A percentile compares a stretch with the other conserved stretches of the same genome.
These are phyloP conservation scores for Tarenaya hassleriana DNA, from an alignment of 345 rosid species.

Conservation along the genomic window DNA sequence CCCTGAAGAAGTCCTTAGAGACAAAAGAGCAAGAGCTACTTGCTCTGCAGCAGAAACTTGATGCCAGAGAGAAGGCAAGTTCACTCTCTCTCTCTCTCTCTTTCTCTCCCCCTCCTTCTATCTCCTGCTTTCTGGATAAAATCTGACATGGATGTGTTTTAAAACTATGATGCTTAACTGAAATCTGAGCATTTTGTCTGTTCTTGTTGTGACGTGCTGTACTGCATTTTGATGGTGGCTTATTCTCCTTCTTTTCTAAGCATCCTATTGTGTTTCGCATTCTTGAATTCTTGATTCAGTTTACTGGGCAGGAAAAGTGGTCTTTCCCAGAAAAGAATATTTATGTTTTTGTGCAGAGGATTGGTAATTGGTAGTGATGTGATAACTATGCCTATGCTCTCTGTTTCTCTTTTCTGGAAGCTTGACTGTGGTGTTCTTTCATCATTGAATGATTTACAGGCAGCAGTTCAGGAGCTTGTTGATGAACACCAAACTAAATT, in stretches of 20 bases:
- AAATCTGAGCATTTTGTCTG: too few relatives aligned
- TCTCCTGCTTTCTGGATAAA: not conserved
- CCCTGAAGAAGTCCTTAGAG: conserved; percentile 50
- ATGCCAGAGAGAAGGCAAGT: conserved; percentile 75
- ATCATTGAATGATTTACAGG: conserved; percentile 33
- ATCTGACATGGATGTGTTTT: not conserved
- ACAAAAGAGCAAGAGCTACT: conserved; percentile 55
- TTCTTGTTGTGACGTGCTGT: too few relatives aligned
- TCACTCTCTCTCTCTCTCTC: not conserved
- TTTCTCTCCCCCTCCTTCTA: not conserved
- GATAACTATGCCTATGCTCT: conserved; percentile 12
- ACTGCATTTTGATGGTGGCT: too few relatives aligned
- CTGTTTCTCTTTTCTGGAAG: conserved; percentile 3
- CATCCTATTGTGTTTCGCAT: too few relatives aligned
- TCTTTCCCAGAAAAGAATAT: too few relatives aligned
- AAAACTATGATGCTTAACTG: too few relatives aligned
- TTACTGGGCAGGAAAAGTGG: too few relatives aligned
- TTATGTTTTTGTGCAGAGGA: too few relatives aligned
- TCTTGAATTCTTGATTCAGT: too few relatives aligned
- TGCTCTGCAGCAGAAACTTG: conserved; percentile 62
- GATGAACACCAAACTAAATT: conserved; percentile 72
- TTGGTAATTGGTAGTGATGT: too few relatives aligned
- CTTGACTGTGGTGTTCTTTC: conserved; percentile 18
- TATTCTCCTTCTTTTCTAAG: too few relatives aligned
- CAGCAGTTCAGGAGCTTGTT: conserved; percentile 65